Evolutionary conservation across 2,329 filamentous ascomycete genomes (phyloP), one percentile per base, ranked within the genome.

Genomic region (Hypoxylon sp.): DNA sequence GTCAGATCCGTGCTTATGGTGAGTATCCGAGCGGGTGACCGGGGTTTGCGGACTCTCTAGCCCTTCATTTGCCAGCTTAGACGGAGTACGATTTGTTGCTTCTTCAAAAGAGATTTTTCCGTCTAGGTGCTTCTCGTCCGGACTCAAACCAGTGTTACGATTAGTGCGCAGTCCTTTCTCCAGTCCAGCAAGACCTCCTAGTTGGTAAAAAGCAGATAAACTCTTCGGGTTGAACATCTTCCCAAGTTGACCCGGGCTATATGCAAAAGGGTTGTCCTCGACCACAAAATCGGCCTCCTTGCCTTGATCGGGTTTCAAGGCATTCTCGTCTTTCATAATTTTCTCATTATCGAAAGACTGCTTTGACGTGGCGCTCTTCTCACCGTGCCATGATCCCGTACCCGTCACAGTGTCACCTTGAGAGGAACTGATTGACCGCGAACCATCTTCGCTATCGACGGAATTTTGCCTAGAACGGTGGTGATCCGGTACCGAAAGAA

Each of bases 201-300:
- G 78, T 13, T 90, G 90, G 75, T 91, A 92, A 73, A 95, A 97
- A 0, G 94, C 94, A 11, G 90, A 84, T 63, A 97, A 81, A 67
- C 89, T 97, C 82, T 97, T 97, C 2, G 94, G 94, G 76, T 97
- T 96, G 68, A 95, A 89, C 81, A 97, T 87, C 79, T 97, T 97
- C 74, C 90, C 91, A 69, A 98, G 84, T 75, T 97, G 90, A 13
- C 94, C 94, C 2, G 92, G 92, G 1, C 90, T 89, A 77, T 93
- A 97, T 14, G 93, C 94, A 75, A 97, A 97, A 0, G 91, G 91
- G 77, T 96, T 97, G 77, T 93, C 84, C 5, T 90, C 85, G 10
- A 95, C 89, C 13, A 87, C 74, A 73, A 97, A 97, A 68, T 95
- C 92, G 17, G 82, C 84, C 77, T 94, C 92, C 57, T 90, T 92